These are phyloP conservation scores for Marsdenia floribunda DNA, from an alignment of 257 asterid genomes.

Conservation along the genomic window DNA sequence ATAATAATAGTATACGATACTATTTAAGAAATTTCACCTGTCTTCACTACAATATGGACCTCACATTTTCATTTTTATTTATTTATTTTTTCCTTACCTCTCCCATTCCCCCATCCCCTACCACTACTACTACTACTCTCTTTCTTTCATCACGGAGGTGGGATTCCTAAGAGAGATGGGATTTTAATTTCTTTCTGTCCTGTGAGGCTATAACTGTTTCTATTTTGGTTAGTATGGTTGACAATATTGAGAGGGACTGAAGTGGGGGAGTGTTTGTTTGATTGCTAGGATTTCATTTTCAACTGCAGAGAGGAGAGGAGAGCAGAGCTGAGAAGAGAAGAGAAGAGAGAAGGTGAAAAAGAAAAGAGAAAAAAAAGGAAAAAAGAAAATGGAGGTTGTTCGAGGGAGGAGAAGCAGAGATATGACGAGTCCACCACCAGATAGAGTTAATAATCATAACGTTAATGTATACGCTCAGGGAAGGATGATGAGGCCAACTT, in stretches of 20 bases:
- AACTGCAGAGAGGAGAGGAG: neutral
- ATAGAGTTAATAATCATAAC: slow-evolving; percentile 13
- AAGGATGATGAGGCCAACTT: slow-evolving; percentile 33
- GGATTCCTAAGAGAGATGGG: neutral
- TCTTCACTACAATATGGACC: neutral
- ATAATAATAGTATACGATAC: neutral
- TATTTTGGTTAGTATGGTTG: neutral
- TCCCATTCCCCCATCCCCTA: too few relatives aligned
- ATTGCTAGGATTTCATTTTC: slow-evolving; percentile 10
- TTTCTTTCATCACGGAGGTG: neutral
- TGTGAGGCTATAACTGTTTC: neutral
- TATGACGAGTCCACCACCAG: slow-evolving; percentile 26
- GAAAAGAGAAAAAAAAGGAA: neutral
- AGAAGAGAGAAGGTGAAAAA: neutral
- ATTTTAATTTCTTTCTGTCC: neutral
- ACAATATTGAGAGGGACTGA: neutral
- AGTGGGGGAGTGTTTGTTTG: neutral
- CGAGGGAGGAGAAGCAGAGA: slow-evolving; percentile 35
- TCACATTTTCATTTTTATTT: neutral
- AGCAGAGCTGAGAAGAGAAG: neutral
- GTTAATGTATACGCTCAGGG: slow-evolving; percentile 17
- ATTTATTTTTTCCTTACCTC: too few relatives aligned
- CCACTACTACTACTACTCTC: neutral
- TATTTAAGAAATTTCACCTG: neutral
- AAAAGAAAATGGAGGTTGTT: slow-evolving; percentile 16